Evolutionary conservation across 2,329 filamentous ascomycete species (phyloP).

Genomic region (Botrytis galanthina): DNA sequence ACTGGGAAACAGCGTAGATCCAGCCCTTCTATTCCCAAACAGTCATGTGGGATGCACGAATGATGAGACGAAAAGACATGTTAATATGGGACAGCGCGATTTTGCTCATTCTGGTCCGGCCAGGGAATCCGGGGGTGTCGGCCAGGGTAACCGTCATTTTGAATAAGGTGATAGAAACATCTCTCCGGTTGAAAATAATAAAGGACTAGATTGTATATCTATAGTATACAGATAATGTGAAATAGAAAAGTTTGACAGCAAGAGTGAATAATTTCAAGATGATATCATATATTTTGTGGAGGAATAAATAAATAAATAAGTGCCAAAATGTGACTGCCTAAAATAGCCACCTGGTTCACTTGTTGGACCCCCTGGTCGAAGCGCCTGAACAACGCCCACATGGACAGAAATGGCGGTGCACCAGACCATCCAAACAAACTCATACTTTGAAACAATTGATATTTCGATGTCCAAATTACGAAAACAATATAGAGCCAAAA

Average conservation of each 20-base stretch:
- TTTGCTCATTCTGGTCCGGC: not conserved
- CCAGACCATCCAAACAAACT: not conserved
- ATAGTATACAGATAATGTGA: not conserved
- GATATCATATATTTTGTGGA: not conserved
- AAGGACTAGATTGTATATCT: not conserved
- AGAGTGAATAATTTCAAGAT: not conserved
- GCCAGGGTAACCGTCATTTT: not conserved
- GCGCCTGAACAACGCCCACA: not conserved
- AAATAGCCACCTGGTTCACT: not conserved
- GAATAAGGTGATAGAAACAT: not conserved
- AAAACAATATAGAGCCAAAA: not conserved
- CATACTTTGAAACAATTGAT: not conserved
- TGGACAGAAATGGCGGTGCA: not conserved
- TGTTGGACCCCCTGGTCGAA: not conserved
- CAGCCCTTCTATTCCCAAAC: not conserved
- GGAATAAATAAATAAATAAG: not conserved
- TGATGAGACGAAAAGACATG: not conserved
- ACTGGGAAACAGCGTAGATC: not conserved
- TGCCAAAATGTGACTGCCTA: not conserved
- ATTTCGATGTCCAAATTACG: not conserved
- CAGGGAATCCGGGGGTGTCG: not conserved
- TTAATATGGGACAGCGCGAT: not conserved
- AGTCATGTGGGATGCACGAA: not conserved
- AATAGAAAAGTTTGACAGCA: not conserved
- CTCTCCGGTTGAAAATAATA: not conserved